Evolutionary conservation across 2,329 filamentous ascomycete genomes (phyloP), one percentile per base, ranked within the genome.

Genomic region (Aspergillus sp.): DNA sequence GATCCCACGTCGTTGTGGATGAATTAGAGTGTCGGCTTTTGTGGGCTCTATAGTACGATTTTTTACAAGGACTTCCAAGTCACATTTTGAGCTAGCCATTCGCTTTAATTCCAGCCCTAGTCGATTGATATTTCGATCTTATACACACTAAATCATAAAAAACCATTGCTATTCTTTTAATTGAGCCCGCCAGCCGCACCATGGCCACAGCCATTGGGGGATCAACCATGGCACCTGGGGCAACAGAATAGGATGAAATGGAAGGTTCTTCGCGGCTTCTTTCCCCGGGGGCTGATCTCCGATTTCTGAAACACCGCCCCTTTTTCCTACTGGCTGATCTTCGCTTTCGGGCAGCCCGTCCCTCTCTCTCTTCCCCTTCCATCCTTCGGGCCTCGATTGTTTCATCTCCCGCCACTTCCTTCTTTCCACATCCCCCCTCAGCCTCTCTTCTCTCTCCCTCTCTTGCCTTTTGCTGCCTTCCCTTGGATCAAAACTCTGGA

Each of bases 381-480:
- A 23, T 23, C 52, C 39, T 38, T 27, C 38, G 60, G 32, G 44
- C 25, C 23, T 58, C 38, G 54, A 38, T 50, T 60, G 63, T 64
- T 65, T 66, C 59, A 62, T 54, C 58, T 53, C 13, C 63, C 61
- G 64, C 64, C 62, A 59, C 59, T 49, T 57, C 58, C 44, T 54
- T 56, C 59, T 36, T 52, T 58, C 10, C 27, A 10, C 27, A 27
- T 30, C 27, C 25, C 3, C 25, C 27, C 3, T 30, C 54, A 25
- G 41, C 32, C 23, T n/a, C 57, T 62, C 39, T 21, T 52, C 41
- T 41, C 49, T 58, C 39, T 32, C 21, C 23, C 59, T 42, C 36
- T 10, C n/a, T 42, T 23, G 3, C 32, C 51, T 15, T 23, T 30
- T 30, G 10, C 27, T 30, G 10, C 27, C 27, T 30, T 41, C 39